Percentiles rank a stretch among this genome's conserved stretches.
These are phyloP conservation scores for barley (Hordeum vulgare) DNA, from an alignment of 176 grass and related monocot species.

Conservation along the genomic window DNA sequence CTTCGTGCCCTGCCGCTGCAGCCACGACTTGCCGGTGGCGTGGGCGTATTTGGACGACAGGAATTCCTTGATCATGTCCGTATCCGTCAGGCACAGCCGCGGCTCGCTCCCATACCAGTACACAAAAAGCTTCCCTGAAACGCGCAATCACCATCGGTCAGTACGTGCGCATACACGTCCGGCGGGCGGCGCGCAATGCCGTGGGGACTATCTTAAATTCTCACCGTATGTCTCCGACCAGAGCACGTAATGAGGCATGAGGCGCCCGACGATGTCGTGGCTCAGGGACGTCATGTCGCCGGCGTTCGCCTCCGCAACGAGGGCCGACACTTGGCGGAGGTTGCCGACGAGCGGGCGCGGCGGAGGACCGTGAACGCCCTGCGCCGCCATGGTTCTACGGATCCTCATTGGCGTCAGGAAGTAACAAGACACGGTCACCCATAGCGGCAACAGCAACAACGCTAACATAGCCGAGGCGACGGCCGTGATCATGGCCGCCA, in stretches of 20 bases:
- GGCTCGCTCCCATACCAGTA: constrained; percentile 91
- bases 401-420: constrained; percentile 56
- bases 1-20: constrained; percentile 64
- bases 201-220: neutral
- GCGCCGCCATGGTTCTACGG: constrained; percentile 52
- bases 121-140: constrained; percentile 74
- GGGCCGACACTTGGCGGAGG: constrained; percentile 52
- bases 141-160: neutral
- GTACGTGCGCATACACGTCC: neutral
- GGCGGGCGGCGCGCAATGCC: constrained; percentile 4
- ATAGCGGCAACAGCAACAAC: constrained; percentile 41
- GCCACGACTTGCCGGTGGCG: constrained; percentile 74
- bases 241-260: constrained; percentile 90
- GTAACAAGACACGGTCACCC: constrained; percentile 77
- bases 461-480: constrained; percentile 6
- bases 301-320: constrained; percentile 49
- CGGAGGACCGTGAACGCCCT: constrained; percentile 56
- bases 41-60: constrained; percentile 75
- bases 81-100: constrained; percentile 74
- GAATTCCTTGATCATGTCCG: constrained; percentile 78
- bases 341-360: constrained; percentile 58
- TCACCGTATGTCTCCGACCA: constrained; percentile 70
- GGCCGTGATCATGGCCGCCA: constrained; percentile 9
- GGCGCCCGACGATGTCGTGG: constrained; percentile 83
- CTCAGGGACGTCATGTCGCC: constrained; percentile 53